phyloP scores from a whole-genome alignment of 352 stramenopile genomes.

The Pythium rhizo-oryzae region DNA sequence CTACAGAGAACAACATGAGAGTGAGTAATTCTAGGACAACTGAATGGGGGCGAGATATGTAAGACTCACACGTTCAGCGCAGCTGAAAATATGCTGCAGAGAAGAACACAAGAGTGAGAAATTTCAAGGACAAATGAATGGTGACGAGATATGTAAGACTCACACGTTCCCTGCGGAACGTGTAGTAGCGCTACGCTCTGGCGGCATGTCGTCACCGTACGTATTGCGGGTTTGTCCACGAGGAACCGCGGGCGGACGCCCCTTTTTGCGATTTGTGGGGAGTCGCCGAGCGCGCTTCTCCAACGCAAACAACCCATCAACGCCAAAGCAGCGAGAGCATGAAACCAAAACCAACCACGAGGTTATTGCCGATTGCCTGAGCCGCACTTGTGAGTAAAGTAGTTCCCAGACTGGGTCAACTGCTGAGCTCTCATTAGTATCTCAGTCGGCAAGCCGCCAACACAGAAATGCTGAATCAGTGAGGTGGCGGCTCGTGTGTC shows the following conservation, averaged over 20 bases:
- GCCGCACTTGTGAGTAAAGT: background rate
- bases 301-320: background rate
- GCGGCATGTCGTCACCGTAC: background rate
- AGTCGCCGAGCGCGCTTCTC: background rate
- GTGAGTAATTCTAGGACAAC: too few species aligned
- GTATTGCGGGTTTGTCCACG: background rate
- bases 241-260: background rate
- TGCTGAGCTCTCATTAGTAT: background rate
- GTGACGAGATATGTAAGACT: too few species aligned
- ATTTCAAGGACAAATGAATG: too few species aligned
- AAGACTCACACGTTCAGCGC: too few species aligned
- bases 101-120: too few species aligned
- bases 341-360: background rate
- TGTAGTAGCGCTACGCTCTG: too few species aligned
- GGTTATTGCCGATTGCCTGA: background rate
- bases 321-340: background rate
- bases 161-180: too few species aligned
- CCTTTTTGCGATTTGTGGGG: background rate
- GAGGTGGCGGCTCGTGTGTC: background rate
- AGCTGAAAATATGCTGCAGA: too few species aligned
- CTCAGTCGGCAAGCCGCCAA: background rate
- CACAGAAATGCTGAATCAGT: background rate
- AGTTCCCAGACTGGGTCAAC: background rate
- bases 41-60: too few species aligned
- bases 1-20: too few species aligned